Evolutionary conservation across 805 yeast species (phyloP).

Genomic region (Myxozyma monticola): DNA sequence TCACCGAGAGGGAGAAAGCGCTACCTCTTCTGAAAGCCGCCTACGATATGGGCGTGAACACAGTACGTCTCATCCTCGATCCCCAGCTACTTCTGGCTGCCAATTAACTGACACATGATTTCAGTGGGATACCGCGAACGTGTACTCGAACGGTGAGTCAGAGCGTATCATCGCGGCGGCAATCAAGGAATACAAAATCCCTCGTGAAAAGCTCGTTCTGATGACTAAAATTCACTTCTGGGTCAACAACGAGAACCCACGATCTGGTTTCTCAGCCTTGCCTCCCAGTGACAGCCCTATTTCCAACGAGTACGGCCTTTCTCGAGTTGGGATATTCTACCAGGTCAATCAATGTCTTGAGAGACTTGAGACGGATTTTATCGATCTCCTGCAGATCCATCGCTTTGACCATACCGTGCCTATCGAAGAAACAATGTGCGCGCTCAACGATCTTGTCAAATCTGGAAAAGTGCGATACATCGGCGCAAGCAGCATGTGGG

Average conservation of each 20-base stretch:
- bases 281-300: constrained; percentile 9
- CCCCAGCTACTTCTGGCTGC: too few relatives aligned
- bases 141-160: constrained; percentile 46
- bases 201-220: constrained; percentile 55
- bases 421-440: constrained; percentile 55
- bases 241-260: not conserved
- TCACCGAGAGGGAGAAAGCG: constrained; percentile 46
- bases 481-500: constrained; percentile 59
- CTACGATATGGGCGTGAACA: too few relatives aligned
- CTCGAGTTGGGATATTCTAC: constrained; percentile 50
- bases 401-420: constrained; percentile 52
- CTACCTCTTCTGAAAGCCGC: constrained; percentile 47
- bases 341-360: constrained; percentile 53
- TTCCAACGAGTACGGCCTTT: constrained; percentile 43
- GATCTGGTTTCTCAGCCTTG: not conserved
- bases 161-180: constrained; percentile 53
- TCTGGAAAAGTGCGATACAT: constrained; percentile 48
- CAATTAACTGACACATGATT: too few relatives aligned
- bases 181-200: constrained; percentile 47
- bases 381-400: constrained; percentile 59
- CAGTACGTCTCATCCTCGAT: too few relatives aligned
- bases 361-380: constrained; percentile 48
- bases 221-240: constrained; percentile 45
- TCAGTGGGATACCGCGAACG: constrained; percentile 45
- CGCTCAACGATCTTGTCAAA: constrained; percentile 53